Evolutionary conservation across 1,139 yeast genomes (phyloP).

Genomic region (Yamadazyma triangularis): DNA sequence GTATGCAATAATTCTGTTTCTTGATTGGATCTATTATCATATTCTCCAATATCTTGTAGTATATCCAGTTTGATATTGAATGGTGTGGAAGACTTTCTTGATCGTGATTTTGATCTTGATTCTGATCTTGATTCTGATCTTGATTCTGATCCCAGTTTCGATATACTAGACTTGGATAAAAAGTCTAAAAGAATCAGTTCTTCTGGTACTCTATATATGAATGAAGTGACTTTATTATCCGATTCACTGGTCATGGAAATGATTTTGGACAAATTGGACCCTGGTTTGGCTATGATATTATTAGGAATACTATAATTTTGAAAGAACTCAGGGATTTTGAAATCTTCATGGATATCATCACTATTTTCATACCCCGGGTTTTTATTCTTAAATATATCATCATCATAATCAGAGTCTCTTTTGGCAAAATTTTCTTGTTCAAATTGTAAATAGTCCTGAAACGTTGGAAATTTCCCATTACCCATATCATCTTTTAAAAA

Average conservation of each 20-base stretch:
- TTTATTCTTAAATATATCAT: slow-evolving; percentile 11
- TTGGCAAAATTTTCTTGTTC: slow-evolving; percentile 22
- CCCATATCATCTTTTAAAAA: slow-evolving; percentile 19
- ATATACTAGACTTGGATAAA: slow-evolving; percentile 39
- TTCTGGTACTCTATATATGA: slow-evolving; percentile 67
- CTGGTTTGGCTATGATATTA: slow-evolving; percentile 36
- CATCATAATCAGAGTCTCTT: slow-evolving; percentile 11
- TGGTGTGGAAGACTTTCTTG: slow-evolving; percentile 2
- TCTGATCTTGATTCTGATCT: slow-evolving; percentile 14
- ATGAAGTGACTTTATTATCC: slow-evolving; percentile 22
- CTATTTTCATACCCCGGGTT: slow-evolving; percentile 15
- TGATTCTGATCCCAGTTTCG: not conserved
- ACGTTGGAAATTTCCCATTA: slow-evolving; percentile 16
- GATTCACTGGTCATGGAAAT: slow-evolving; percentile 31
- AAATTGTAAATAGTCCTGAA: slow-evolving; percentile 28
- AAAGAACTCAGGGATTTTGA: slow-evolving; percentile 42
- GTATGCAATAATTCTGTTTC: slow-evolving; percentile 22
- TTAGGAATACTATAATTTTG: slow-evolving; percentile 41
- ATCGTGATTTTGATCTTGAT: slow-evolving; percentile 10
- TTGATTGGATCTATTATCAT: slow-evolving; percentile 19
- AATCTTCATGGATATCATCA: slow-evolving; percentile 20
- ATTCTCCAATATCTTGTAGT: slow-evolving; percentile 20
- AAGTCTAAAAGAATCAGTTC: slow-evolving; percentile 73
- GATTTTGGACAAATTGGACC: slow-evolving; percentile 23
- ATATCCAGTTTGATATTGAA: slow-evolving; percentile 19